These are phyloP conservation scores for Trametopsis cervina DNA, from an alignment of 768 basidiomycete species.

Conservation along the genomic window DNA sequence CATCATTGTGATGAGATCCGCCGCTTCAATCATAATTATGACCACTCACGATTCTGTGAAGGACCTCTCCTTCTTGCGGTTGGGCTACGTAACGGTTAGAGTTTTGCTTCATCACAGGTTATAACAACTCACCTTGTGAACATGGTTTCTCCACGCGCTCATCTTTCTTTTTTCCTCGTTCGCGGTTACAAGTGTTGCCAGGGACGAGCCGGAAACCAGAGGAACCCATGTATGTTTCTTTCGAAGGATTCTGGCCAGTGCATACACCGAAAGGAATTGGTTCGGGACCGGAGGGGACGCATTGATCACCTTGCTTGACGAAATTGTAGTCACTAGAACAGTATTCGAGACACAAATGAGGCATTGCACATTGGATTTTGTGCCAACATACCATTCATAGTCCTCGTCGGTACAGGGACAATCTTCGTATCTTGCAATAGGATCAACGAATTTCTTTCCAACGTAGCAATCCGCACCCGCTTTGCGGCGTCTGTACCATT, in stretches of 20 bases:
- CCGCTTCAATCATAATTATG: neutral
- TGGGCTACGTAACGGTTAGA: constrained; percentile 41
- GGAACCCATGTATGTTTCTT: constrained; percentile 74
- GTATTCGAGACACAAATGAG: too few species aligned
- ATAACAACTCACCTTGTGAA: constrained; percentile 46
- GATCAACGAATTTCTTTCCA: constrained; percentile 84
- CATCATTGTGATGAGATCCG: constrained; percentile 3
- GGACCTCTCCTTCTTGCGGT: constrained; percentile 71
- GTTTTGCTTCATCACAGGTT: neutral
- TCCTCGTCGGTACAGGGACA: constrained; percentile 85
- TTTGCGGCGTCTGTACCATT: constrained; percentile 91
- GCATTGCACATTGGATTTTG: constrained; percentile 5
- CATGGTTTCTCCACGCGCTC: constrained; percentile 66
- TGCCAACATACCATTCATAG: constrained; percentile 77
- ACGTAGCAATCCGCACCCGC: constrained; percentile 81
- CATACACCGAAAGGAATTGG: constrained; percentile 77
- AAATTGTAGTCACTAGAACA: constrained; percentile 79
- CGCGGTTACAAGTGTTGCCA: constrained; percentile 77
- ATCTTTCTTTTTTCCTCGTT: constrained; percentile 60
- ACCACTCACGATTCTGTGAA: constrained; percentile 60
- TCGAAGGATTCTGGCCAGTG: constrained; percentile 30
- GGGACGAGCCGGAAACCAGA: constrained; percentile 91
- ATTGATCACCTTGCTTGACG: constrained; percentile 63
- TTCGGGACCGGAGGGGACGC: constrained; percentile 84
- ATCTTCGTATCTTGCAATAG: constrained; percentile 72